Evolutionary conservation across 208 protist species (phyloP).

Genomic region (Leishmania mexicana): DNA sequence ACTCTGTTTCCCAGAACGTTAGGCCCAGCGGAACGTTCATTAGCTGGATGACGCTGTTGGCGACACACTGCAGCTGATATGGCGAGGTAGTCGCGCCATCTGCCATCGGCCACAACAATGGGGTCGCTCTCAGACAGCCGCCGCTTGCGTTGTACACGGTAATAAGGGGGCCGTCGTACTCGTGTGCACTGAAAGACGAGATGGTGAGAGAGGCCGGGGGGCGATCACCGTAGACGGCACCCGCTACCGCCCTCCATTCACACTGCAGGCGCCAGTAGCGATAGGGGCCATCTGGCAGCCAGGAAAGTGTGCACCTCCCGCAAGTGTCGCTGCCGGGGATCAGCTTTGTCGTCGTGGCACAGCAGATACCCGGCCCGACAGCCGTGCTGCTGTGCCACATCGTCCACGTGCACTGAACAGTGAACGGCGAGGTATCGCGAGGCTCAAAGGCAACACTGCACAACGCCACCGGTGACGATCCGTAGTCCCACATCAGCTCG

Average conservation of each 20-base stretch:
- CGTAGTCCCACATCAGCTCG: constrained; percentile 38
- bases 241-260: background rate
- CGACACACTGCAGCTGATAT: constrained; percentile 5
- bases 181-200: constrained; percentile 13
- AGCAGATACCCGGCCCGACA: background rate
- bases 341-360: constrained; percentile 3
- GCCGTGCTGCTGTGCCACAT: constrained; percentile 13
- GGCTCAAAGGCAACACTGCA: constrained; percentile 22
- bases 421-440: background rate
- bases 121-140: constrained; percentile 15
- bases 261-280: constrained; percentile 30
- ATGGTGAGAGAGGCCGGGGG: constrained; percentile 3
- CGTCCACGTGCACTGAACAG: constrained; percentile 18
- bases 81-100: background rate
- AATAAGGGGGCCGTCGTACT: constrained; percentile 28
- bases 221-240: too few relatives aligned
- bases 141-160: constrained; percentile 21
- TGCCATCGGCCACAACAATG: constrained; percentile 21
- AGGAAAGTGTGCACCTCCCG: constrained; percentile 10
- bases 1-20: constrained; percentile 28
- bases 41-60: constrained; percentile 17
- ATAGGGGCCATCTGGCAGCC: constrained; percentile 28
- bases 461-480: constrained; percentile 12
- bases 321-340: background rate
- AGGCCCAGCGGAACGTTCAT: constrained; percentile 1